Percentiles rank a stretch among this genome's conserved stretches.
Evolutionary conservation across 768 basidiomycete genomes (phyloP).

Genomic region (Mycena indigotica): DNA sequence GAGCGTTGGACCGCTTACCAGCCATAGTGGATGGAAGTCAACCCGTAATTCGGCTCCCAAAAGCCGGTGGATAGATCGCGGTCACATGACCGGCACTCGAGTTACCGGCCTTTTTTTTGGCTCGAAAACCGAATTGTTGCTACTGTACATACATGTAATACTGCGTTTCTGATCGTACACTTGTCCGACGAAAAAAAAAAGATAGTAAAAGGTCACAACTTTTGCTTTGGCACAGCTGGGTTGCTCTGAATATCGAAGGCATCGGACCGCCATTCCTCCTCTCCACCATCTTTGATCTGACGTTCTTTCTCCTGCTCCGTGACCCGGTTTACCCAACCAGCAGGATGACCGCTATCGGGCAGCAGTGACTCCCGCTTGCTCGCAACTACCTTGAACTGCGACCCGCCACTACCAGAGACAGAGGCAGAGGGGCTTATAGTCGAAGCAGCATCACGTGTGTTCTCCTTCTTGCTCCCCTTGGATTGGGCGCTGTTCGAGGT

Average conservation of each 20-base stretch:
- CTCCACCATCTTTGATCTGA: slow-evolving; percentile 30
- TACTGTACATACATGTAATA: no score
- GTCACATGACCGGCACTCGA: no score
- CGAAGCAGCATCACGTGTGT: slow-evolving; percentile 1
- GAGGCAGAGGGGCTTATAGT: background rate
- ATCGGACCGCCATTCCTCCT: slow-evolving; percentile 45
- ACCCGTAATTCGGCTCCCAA: no score
- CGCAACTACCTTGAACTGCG: slow-evolving; percentile 81
- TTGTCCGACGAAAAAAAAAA: no score
- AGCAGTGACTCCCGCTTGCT: slow-evolving; percentile 73
- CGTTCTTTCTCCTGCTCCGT: slow-evolving; percentile 44
- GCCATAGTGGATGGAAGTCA: no score
- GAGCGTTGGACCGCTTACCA: no score
- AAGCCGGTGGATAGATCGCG: no score
- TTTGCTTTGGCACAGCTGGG: no score
- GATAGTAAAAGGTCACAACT: no score
- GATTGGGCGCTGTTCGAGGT: slow-evolving; percentile 25
- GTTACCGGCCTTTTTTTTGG: no score
- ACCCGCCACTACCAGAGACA: slow-evolving; percentile 25
- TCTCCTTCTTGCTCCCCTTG: slow-evolving; percentile 38
- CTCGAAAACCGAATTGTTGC: no score
- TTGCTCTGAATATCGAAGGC: slow-evolving; percentile 41
- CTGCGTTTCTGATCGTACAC: no score
- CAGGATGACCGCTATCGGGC: slow-evolving; percentile 60
- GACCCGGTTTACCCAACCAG: slow-evolving; percentile 71